Percentiles rank a stretch among this genome's conserved stretches.
Conservation (phyloP, 139 green algal species). For the Tetradesmus obliquus region DNA sequence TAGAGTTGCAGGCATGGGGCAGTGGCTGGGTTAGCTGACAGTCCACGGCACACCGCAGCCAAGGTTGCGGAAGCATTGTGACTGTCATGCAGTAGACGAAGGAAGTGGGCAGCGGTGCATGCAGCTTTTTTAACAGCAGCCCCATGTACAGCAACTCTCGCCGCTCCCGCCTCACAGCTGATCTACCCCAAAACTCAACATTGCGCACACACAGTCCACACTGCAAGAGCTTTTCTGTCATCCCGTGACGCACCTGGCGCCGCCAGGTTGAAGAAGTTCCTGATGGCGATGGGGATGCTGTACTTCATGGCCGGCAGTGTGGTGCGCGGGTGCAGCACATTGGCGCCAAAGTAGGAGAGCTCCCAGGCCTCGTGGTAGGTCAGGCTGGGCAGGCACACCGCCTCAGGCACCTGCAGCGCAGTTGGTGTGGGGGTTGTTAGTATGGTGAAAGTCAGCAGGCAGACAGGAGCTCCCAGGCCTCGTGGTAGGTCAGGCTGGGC, state of each 20-base stretch:
- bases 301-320: conserved; percentile 97
- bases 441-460: neutral
- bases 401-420: conserved; percentile 12
- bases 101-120: neutral
- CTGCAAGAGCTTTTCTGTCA: neutral
- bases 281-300: conserved; percentile 94
- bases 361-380: conserved; percentile 99
- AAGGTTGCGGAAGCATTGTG: neutral
- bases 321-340: conserved; percentile 97
- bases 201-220: neutral
- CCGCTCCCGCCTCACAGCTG: neutral
- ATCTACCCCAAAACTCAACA: neutral
- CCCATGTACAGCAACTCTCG: neutral
- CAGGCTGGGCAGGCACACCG: conserved; percentile 59
- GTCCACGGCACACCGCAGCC: neutral
- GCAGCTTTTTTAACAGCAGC: neutral
- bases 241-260: conserved; percentile 62
- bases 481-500: conserved; percentile 89
- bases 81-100: neutral
- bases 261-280: conserved; percentile 97
- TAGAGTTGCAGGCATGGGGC: neutral
- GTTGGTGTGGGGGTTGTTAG: neutral
- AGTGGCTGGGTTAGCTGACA: neutral
- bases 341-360: conserved; percentile 98
- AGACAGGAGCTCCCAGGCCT: conserved; percentile 93